Evolutionary conservation across 495 filamentous ascomycete species (phyloP).

Genomic region (Letharia lupina): DNA sequence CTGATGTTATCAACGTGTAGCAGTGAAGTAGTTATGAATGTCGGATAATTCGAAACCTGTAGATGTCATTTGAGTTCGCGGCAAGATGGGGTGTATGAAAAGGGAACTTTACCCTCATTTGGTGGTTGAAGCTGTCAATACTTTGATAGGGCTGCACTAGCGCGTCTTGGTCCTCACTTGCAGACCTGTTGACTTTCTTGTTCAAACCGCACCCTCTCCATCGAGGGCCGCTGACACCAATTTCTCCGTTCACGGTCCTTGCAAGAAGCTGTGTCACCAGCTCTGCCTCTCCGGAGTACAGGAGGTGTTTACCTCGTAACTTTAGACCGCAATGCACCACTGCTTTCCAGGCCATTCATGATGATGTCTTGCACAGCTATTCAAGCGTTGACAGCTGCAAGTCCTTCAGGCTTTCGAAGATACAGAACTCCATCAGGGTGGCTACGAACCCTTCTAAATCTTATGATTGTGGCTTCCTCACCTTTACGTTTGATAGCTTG

Average conservation of each 20-base stretch:
- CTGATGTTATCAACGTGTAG: neutral
- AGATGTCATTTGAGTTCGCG: neutral
- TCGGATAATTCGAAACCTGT: neutral
- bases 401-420: neutral
- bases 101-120: neutral
- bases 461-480: neutral
- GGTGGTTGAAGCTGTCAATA: neutral
- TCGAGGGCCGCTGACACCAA: neutral
- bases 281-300: neutral
- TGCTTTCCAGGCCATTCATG: neutral
- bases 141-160: slow-evolving; percentile 4
- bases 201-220: neutral
- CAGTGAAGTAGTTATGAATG: neutral
- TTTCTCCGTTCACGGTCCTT: neutral
- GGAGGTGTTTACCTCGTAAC: neutral
- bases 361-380: neutral
- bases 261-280: neutral
- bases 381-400: neutral
- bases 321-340: neutral
- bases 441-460: neutral
- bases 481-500: neutral
- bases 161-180: neutral
- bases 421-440: neutral
- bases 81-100: neutral
- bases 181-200: neutral